Conservation (phyloP, 2,329 filamentous ascomycete species). For the Trichoderma atrobrunneum region DNA sequence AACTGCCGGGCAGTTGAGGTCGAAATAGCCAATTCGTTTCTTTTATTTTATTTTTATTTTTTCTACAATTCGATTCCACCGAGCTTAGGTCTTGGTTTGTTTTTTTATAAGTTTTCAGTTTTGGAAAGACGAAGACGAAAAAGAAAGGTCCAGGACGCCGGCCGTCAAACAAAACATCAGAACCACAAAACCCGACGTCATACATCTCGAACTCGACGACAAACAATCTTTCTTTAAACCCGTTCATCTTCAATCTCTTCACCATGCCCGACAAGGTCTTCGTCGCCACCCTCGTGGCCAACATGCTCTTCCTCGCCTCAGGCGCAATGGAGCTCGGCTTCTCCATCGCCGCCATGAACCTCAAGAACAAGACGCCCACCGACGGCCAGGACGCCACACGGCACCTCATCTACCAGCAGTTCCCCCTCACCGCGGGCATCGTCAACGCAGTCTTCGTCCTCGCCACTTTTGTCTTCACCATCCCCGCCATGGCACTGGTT, state of each 20-base stretch:
- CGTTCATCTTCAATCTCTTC: not conserved
- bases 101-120: not conserved
- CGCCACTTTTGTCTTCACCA: constrained; percentile 63
- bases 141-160: constrained; percentile 1
- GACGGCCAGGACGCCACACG: constrained; percentile 49
- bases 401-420: constrained; percentile 51
- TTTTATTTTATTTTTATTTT: not conserved
- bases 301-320: constrained; percentile 51
- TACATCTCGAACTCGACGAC: not conserved
- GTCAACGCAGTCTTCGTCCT: constrained; percentile 72
- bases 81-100: constrained; percentile 8
- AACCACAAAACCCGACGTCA: not conserved
- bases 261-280: constrained; percentile 57
- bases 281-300: constrained; percentile 46
- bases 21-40: not conserved
- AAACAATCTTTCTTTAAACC: not conserved
- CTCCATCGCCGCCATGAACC: constrained; percentile 50
- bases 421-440: constrained; percentile 63
- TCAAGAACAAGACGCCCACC: constrained; percentile 41
- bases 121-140: not conserved
- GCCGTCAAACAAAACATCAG: not conserved
- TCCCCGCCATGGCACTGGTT: constrained; percentile 69
- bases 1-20: constrained; percentile 8
- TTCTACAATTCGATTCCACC: not conserved
- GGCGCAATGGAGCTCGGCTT: constrained; percentile 56